Evolutionary conservation across 2,329 filamentous ascomycete species (phyloP).

Genomic region (Lasiodiplodia gonubiensis): DNA sequence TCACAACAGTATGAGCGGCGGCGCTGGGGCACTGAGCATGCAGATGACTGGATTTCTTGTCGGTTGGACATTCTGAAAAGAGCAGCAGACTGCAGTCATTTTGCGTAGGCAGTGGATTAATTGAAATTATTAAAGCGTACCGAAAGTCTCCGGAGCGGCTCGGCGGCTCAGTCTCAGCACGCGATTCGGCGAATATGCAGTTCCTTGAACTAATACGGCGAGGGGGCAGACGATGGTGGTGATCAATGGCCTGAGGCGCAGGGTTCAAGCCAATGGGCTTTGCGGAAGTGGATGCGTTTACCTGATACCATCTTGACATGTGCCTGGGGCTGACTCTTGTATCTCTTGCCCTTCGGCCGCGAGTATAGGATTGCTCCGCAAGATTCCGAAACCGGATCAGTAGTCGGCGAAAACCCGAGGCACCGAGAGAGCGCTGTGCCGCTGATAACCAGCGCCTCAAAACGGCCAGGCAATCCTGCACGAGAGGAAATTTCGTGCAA

Average conservation of each 20-base stretch:
- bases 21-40: constrained; percentile 12
- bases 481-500: constrained; percentile 7
- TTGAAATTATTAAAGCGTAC: not conserved
- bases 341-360: constrained; percentile 6
- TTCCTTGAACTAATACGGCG: constrained; percentile 6
- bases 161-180: not conserved
- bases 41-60: constrained; percentile 10
- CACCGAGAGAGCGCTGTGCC: constrained; percentile 20
- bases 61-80: constrained; percentile 10
- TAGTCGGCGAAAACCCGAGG: constrained; percentile 2
- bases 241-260: constrained; percentile 14
- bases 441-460: constrained; percentile 25
- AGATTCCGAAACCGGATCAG: constrained; percentile 7
- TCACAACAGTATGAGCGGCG: constrained; percentile 18
- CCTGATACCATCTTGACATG: constrained; percentile 12
- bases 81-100: not conserved
- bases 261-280: not conserved
- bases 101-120: constrained; percentile 3
- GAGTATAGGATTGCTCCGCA: constrained; percentile 8
- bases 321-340: constrained; percentile 21
- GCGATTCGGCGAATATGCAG: constrained; percentile 15
- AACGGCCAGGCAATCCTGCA: constrained; percentile 1
- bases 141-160: not conserved
- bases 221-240: constrained; percentile 7
- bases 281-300: not conserved